Evolutionary conservation across 805 yeast genomes (phyloP).

Genomic region (Brettanomyces sp.): DNA sequence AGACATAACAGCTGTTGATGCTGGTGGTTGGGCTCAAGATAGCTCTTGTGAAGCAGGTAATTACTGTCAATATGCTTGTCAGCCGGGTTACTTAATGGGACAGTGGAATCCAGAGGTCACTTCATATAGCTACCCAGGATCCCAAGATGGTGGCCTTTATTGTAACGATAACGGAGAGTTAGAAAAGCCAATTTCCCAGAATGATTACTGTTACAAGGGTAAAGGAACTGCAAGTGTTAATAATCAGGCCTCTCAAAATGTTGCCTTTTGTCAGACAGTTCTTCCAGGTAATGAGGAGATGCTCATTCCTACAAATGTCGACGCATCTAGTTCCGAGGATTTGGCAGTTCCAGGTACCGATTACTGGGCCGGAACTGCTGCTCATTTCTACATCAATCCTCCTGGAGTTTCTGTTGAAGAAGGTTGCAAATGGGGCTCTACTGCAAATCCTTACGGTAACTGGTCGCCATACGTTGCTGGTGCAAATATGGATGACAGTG

Average conservation of each 20-base stretch:
- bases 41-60: slow-evolving; percentile 64
- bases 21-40: slow-evolving; percentile 87
- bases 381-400: slow-evolving; percentile 77
- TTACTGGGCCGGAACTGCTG: slow-evolving; percentile 80
- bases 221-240: slow-evolving; percentile 54
- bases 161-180: slow-evolving; percentile 66
- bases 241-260: slow-evolving; percentile 47
- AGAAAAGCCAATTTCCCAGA: slow-evolving; percentile 48
- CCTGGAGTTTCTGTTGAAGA: slow-evolving; percentile 72
- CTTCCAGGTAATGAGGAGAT: slow-evolving; percentile 92
- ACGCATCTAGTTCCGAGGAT: slow-evolving; percentile 34
- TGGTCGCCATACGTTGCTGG: slow-evolving; percentile 96
- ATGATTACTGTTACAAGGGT: slow-evolving; percentile 67
- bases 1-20: slow-evolving; percentile 53
- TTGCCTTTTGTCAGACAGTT: slow-evolving; percentile 88
- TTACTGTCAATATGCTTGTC: slow-evolving; percentile 89
- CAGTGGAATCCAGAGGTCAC: slow-evolving; percentile 82
- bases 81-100: slow-evolving; percentile 77
- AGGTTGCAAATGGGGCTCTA: slow-evolving; percentile 80
- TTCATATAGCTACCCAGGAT: slow-evolving; percentile 65
- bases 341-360: slow-evolving; percentile 80
- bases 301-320: slow-evolving; percentile 75
- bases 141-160: slow-evolving; percentile 75
- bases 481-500: slow-evolving; percentile 63
- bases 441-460: slow-evolving; percentile 64